phyloP scores from a whole-genome alignment of 2,329 filamentous ascomycete genomes.

The Colletotrichum sp. region DNA sequence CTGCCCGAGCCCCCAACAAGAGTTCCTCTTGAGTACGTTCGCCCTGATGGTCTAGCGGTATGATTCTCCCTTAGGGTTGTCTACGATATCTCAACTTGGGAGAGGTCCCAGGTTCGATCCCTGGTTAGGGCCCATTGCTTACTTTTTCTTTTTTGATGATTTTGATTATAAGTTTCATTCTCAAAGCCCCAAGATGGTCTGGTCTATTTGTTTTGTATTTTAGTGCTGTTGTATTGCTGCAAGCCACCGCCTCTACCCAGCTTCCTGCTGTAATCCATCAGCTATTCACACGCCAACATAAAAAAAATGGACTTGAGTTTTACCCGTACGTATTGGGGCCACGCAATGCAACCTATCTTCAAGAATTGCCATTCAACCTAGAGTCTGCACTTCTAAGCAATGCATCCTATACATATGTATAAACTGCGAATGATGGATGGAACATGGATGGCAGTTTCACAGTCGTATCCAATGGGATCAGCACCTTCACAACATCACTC shows the following conservation, averaged over 20 bases:
- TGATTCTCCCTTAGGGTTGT: constrained; percentile 9
- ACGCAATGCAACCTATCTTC: background rate
- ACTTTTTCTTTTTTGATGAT: background rate
- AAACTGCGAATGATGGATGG: rapidly evolving
- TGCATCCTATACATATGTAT: background rate
- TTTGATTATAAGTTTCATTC: background rate
- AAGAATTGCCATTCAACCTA: too few relatives aligned
- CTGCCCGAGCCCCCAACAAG: rapidly evolving
- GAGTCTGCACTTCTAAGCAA: background rate
- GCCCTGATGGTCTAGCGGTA: constrained; percentile 12
- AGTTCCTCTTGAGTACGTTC: background rate
- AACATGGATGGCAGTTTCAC: rapidly evolving
- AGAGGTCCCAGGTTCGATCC: constrained; percentile 10
- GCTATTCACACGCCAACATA: too few relatives aligned
- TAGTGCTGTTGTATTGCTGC: too few relatives aligned
- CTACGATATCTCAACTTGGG: background rate
- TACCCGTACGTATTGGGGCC: too few relatives aligned
- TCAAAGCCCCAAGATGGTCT: too few relatives aligned
- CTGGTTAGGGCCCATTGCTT: background rate
- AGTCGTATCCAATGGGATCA: rapidly evolving
- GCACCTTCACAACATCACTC: background rate
- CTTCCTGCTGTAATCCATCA: too few relatives aligned
- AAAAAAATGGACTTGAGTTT: too few relatives aligned
- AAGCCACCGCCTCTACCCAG: too few relatives aligned
- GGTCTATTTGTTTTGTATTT: too few relatives aligned